phyloP scores from a whole-genome alignment of 2,329 filamentous ascomycete species.

The Polychaeton citri region DNA sequence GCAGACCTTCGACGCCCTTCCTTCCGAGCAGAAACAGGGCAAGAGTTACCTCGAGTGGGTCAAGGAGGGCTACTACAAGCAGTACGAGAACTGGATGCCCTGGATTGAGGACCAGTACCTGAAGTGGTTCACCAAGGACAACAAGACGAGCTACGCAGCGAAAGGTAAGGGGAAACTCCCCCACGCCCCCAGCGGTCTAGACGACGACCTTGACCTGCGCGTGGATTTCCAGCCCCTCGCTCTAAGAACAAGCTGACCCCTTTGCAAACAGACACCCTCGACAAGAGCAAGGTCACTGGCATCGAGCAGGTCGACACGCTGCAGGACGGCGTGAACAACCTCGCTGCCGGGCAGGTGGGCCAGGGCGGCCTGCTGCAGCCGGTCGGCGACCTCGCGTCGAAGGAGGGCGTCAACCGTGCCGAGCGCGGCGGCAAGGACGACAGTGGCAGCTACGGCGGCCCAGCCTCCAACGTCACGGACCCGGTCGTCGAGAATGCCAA shows the following conservation, averaged over 20 bases:
- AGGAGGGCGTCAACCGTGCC: slow-evolving; percentile 52
- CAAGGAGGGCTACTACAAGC: slow-evolving; percentile 52
- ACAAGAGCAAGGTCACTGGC: slow-evolving; percentile 57
- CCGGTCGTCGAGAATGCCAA: slow-evolving; percentile 16
- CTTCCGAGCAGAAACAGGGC: slow-evolving; percentile 19
- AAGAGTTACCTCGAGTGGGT: slow-evolving; percentile 40
- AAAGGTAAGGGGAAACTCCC: slow-evolving; percentile 48
- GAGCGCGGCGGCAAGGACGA: slow-evolving; percentile 54
- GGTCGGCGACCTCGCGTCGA: slow-evolving; percentile 47
- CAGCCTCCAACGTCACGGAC: slow-evolving; percentile 22
- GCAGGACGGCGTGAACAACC: slow-evolving; percentile 52
- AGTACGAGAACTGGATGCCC: slow-evolving; percentile 64
- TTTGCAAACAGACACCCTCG: slow-evolving; percentile 42
- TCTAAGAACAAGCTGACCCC: slow-evolving; percentile 2
- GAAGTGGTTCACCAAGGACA: slow-evolving; percentile 60
- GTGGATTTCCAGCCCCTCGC: no score
- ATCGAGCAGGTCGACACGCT: slow-evolving; percentile 53
- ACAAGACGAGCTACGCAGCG: slow-evolving; percentile 59
- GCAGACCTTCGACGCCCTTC: slow-evolving; percentile 18
- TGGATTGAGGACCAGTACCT: slow-evolving; percentile 66
- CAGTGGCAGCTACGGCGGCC: slow-evolving; percentile 35
- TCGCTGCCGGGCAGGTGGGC: slow-evolving; percentile 51
- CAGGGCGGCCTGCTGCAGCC: slow-evolving; percentile 54
- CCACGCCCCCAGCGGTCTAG: no score
- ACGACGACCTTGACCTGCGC: no score